Evolutionary conservation across 768 basidiomycete species (phyloP), one percentile per base, ranked within the genome.

Genomic region (Cystobasidiopsis lactophilus): DNA sequence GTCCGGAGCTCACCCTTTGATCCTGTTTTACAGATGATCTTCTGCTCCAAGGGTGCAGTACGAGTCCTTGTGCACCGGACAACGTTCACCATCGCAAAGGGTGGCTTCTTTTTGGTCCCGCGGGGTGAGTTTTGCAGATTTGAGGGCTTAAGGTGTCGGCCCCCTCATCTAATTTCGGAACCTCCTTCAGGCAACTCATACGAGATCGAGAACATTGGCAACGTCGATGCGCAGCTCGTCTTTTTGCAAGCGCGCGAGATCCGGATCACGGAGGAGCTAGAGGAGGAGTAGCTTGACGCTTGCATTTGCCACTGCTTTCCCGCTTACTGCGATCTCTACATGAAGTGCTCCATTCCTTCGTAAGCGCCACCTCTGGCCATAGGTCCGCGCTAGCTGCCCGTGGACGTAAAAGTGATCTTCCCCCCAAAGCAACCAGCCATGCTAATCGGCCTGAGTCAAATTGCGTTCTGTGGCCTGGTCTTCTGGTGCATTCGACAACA

Each of bases 101-200:
- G 86, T 13, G 85, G 80, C 11, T 81, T 79, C 73, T 88, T 89
- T 64, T 73, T 89, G 62, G 79, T 93, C 21, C 89, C 89, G 1
- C 74, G 88, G 71, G 88, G 86, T 82, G 57, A 59, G 72, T n/a
- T n/a, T n/a, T n/a, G n/a, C n/a, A n/a, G n/a, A n/a, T 56, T 40
- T 14, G 26, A 2, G 9, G 13, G 41, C 27, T 21, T 49, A 10
- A 33, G 4, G 33, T 24, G 33, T 14, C 19, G 21, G n/a, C 29
- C 33, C 27, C 35, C 29, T 33, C 55, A 44, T 40, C 38, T 43
- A 33, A 31, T 30, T 10, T 30, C 27, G 3, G 35, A 13, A 37
- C 57, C 31, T 39, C 23, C 10, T 56, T 1, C 58, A 88, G 86
- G 86, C 19, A 96, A 96, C 65, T 75, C 75, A 9, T 96, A 96